Conservation (phyloP, 768 basidiomycete species). For the Boletus speciosus region DNA sequence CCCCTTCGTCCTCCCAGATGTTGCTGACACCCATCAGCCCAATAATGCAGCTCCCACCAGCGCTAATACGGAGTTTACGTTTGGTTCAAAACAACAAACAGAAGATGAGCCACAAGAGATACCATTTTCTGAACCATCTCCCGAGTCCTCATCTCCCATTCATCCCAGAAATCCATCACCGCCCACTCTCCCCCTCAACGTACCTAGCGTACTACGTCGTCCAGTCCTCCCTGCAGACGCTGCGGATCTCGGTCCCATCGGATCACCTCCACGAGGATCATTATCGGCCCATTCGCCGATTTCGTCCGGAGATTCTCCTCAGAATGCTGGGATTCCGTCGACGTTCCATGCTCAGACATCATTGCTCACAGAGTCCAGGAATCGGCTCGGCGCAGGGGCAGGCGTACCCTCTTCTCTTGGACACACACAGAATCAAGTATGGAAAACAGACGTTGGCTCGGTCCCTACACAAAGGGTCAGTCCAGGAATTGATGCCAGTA, state of each 20-base stretch:
- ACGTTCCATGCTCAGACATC: constrained; percentile 77
- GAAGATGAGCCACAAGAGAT: constrained; percentile 14
- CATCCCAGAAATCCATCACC: constrained; percentile 38
- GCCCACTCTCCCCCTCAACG: constrained; percentile 51
- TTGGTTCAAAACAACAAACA: background rate
- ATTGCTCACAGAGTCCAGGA: constrained; percentile 35
- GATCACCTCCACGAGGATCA: constrained; percentile 63
- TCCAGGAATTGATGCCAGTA: constrained; percentile 14
- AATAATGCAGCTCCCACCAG: constrained; percentile 1
- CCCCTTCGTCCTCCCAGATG: constrained; percentile 64
- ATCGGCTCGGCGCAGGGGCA: constrained; percentile 27
- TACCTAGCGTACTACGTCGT: constrained; percentile 47
- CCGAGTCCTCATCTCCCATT: constrained; percentile 10
- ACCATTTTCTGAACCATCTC: background rate
- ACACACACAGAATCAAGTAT: constrained; percentile 21
- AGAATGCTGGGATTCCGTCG: constrained; percentile 47
- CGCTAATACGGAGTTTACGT: background rate
- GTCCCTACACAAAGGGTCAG: constrained; percentile 17
- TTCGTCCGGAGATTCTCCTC: constrained; percentile 34
- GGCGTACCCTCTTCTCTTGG: constrained; percentile 68
- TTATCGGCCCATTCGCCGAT: constrained; percentile 53
- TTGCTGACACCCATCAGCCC: constrained; percentile 33
- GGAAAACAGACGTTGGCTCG: constrained; percentile 28
- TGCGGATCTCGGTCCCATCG: constrained; percentile 77
- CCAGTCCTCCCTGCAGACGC: constrained; percentile 34